Percentiles rank a stretch among this genome's conserved stretches.
Evolutionary conservation across 129 eudicot species (phyloP).

Genomic region (Tagetes patula): DNA sequence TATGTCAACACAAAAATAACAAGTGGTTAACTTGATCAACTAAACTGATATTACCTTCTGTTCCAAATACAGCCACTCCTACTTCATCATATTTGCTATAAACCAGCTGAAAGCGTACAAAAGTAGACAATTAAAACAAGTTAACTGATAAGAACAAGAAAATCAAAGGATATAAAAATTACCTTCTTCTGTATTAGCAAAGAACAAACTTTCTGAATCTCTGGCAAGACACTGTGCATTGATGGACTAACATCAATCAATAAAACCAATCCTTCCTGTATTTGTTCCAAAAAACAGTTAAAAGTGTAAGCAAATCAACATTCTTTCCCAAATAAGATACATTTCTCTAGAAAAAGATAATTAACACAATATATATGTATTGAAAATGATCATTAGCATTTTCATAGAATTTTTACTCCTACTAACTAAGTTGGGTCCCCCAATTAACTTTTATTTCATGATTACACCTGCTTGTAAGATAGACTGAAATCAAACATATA

Average conservation of each 20-base stretch:
- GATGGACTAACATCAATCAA: constrained; percentile 92
- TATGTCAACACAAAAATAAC: background rate
- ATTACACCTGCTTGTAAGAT: constrained; percentile 13
- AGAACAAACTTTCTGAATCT: constrained; percentile 80
- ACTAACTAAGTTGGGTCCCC: background rate
- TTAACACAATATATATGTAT: background rate
- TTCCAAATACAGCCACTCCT: constrained; percentile 84
- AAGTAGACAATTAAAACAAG: constrained; percentile 13
- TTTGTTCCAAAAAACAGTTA: constrained; percentile 16
- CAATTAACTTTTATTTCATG: background rate
- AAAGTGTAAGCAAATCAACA: constrained; percentile 17
- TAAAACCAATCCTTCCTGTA: constrained; percentile 82
- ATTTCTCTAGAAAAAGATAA: constrained; percentile 3
- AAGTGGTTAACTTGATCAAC: background rate
- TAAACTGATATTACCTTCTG: constrained; percentile 59
- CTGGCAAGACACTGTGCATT: constrained; percentile 80
- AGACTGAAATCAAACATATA: background rate
- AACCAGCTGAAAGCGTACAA: constrained; percentile 60
- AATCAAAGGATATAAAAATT: background rate
- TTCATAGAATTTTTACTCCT: background rate
- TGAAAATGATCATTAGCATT: background rate
- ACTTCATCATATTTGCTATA: constrained; percentile 82
- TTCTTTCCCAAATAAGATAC: background rate
- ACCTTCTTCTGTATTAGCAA: constrained; percentile 94
- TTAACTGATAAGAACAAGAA: constrained; percentile 12